Evolutionary conservation across 2,329 filamentous ascomycete genomes (phyloP), one percentile per base, ranked within the genome.

Genomic region (Colletotrichum tofieldiae): DNA sequence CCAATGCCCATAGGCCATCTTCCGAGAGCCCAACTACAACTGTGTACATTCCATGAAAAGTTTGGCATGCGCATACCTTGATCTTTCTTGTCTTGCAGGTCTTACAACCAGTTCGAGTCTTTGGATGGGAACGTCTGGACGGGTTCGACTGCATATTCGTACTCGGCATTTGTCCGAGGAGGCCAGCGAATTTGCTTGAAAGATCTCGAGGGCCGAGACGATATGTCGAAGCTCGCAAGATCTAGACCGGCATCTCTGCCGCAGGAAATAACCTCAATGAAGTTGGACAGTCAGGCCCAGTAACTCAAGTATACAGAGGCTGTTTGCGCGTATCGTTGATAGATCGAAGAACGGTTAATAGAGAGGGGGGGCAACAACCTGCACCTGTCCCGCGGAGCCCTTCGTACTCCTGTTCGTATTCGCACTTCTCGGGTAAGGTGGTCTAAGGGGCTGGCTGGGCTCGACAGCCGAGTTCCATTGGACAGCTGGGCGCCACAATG

Each of bases 1-100:
- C 20, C 32, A n/a, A 14, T 12, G 32, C 37, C 6, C 37, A 55
- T 23, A 37, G 11, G 29, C 32, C 52, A 20, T 18, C 43, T 3
- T 1, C n/a, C 20, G 18, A n/a, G 43, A 18, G 43, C 6, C 7
- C 18, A n/a, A 2, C 4, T 55, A 9, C 20, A n/a, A 23, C 29
- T 16, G 16, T n/a, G 16, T n/a, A 32, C n/a, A 23, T 37, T 20
- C 9, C 20, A 37, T n/a, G 11, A 26, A 35, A 35, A 45, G 11
- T 26, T 5, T 11, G 11, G 73, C 69, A 5, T 20, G 32, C 32
- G 32, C 32, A 35, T 55, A 82, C 82, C 79, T 84, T 84, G 60
- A 84, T 82, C 75, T 84, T 84, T 41, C 83, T 78, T 11, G 75
- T 66, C 69, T 84, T 84, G 71, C 83, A 84, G 1, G 77, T 81